A percentile compares a stretch with the other conserved stretches of the same genome.
Conservation (phyloP, 148 eudicot genomes). For the Chenopodium formosanum region DNA sequence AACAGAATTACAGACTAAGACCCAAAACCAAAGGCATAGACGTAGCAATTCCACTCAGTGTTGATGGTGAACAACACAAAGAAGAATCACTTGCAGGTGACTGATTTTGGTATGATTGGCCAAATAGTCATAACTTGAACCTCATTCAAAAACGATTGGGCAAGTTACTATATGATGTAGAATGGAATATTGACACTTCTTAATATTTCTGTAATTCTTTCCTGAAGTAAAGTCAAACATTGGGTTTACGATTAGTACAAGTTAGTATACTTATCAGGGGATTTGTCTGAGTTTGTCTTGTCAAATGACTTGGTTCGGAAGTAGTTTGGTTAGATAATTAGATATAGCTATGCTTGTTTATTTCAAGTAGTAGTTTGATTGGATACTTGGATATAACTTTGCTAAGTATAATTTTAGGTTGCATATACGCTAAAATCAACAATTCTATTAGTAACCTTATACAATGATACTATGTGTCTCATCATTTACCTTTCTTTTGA, state of each 20-base stretch:
- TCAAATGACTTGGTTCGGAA: background rate
- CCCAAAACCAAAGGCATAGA: slow-evolving; percentile 60
- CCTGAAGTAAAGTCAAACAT: background rate
- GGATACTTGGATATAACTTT: too few species aligned
- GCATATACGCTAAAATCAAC: too few species aligned
- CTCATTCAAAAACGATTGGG: slow-evolving; percentile 58
- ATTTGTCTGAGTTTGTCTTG: background rate
- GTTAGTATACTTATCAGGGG: background rate
- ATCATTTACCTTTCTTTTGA: too few species aligned
- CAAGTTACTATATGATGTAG: slow-evolving; percentile 39
- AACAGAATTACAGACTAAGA: background rate
- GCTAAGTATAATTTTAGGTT: too few species aligned
- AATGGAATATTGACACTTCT: slow-evolving; percentile 61
- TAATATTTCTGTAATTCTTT: slow-evolving; percentile 29
- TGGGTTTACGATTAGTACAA: slow-evolving; percentile 2
- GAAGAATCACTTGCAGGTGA: slow-evolving; percentile 32
- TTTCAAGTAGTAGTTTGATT: too few species aligned
- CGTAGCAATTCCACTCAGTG: slow-evolving; percentile 63
- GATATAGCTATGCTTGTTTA: too few species aligned
- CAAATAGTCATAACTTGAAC: slow-evolving; percentile 70
- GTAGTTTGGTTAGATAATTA: background rate
- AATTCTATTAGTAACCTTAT: too few species aligned
- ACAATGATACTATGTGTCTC: too few species aligned
- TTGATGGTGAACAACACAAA: slow-evolving; percentile 42
- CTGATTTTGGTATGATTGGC: slow-evolving; percentile 75